Percentiles rank a stretch among this genome's conserved stretches.
These are phyloP conservation scores for Pelargonium australe DNA, from an alignment of 441 rosid genomes.

Conservation along the genomic window DNA sequence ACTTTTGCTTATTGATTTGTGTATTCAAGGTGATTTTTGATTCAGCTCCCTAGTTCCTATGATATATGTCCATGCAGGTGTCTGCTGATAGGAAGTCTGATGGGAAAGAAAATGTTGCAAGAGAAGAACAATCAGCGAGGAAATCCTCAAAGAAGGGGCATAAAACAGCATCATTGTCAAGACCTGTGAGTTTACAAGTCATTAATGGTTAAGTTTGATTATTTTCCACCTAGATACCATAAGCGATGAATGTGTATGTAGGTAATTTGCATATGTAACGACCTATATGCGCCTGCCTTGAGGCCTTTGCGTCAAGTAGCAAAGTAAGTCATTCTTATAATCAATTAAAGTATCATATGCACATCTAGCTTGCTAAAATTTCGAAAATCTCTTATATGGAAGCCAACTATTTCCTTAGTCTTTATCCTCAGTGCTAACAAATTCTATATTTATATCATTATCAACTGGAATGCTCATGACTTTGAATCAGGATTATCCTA, in stretches of 20 bases:
- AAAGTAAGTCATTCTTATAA: conserved; percentile 51
- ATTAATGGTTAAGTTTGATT: conserved; percentile 12
- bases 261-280: conserved; percentile 97
- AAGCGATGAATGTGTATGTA: conserved; percentile 25
- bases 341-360: conserved; percentile 4
- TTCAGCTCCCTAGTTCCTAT: conserved; percentile 11
- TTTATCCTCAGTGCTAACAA: neutral
- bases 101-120: conserved; percentile 53
- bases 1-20: conserved; percentile 6
- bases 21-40: neutral
- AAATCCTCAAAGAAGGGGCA: conserved; percentile 51
- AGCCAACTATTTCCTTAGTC: neutral
- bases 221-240: conserved; percentile 6
- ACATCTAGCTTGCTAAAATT: neutral
- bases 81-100: conserved; percentile 61
- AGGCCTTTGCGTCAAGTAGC: conserved; percentile 94
- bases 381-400: neutral
- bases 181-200: conserved; percentile 64
- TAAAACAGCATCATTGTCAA: conserved; percentile 52
- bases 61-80: conserved; percentile 39
- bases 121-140: conserved; percentile 43
- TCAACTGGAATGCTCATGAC: neutral
- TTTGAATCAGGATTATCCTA: neutral
- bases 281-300: conserved; percentile 85
- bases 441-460: neutral